Conservation (phyloP, 768 basidiomycete genomes). For the Tylopilus balloui region DNA sequence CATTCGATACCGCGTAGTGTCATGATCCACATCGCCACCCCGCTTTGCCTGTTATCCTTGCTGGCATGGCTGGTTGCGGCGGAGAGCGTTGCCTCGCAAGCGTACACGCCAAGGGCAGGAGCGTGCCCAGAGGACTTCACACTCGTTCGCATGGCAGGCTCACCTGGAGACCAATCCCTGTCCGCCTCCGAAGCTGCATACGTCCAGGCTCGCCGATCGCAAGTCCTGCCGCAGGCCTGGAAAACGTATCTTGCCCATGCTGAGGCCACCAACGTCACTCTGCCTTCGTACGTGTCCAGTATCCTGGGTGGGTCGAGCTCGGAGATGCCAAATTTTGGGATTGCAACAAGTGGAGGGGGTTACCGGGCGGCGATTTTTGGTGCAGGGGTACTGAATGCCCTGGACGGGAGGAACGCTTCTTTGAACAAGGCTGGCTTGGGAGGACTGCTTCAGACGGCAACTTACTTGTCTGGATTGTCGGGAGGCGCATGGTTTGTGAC, state of each 20-base stretch:
- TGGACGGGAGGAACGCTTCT: constrained; percentile 47
- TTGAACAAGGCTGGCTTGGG: constrained; percentile 39
- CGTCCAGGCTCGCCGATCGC: constrained; percentile 28
- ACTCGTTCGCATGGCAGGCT: constrained; percentile 28
- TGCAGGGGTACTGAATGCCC: constrained; percentile 45
- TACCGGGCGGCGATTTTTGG: constrained; percentile 51
- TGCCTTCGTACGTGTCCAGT: constrained; percentile 33
- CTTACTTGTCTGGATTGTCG: constrained; percentile 50
- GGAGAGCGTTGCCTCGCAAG: constrained; percentile 21
- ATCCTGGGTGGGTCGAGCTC: constrained; percentile 25
- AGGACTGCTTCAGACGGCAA: constrained; percentile 49
- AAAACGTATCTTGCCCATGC: constrained; percentile 37
- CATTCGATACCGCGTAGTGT: not conserved
- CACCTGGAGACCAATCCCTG: constrained; percentile 30
- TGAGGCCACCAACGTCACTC: constrained; percentile 23
- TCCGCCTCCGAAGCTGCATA: constrained; percentile 36
- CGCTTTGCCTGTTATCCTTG: constrained; percentile 7
- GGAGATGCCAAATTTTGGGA: constrained; percentile 38
- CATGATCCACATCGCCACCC: not conserved
- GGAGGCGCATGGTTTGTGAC: constrained; percentile 39
- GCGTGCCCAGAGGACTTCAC: constrained; percentile 22
- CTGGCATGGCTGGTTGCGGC: constrained; percentile 11
- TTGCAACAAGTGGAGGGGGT: constrained; percentile 55
- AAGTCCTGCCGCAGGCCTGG: constrained; percentile 39
- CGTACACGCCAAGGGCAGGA: constrained; percentile 20